Conservation (phyloP, 495 filamentous ascomycete species). For the Cercophora newfieldiana region DNA sequence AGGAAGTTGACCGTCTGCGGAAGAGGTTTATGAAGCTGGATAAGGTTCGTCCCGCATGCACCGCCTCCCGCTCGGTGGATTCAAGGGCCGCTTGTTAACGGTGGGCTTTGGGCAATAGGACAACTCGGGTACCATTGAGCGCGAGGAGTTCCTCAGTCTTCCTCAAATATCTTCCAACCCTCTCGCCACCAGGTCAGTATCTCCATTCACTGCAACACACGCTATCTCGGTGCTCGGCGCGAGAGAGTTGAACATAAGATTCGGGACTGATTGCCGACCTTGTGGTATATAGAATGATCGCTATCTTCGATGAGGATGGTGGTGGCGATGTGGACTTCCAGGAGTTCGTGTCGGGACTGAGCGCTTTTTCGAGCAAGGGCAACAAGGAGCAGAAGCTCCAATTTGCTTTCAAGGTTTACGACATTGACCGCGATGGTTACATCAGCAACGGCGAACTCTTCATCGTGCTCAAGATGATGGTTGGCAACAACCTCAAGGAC, state of each 20-base stretch:
- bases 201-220: not conserved
- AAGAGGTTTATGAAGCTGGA: conserved; percentile 99
- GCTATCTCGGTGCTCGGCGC: not conserved
- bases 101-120: conserved; percentile 57
- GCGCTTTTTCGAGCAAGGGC: conserved; percentile 94
- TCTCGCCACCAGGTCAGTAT: conserved; percentile 77
- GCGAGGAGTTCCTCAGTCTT: conserved; percentile 95
- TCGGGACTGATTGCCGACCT: not conserved
- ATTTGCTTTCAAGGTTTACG: conserved; percentile 99
- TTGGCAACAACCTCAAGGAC: conserved; percentile 98
- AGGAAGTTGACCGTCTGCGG: conserved; percentile 91
- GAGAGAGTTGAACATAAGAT: not conserved
- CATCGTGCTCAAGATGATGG: conserved; percentile 99
- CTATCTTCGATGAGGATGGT: conserved; percentile 99
- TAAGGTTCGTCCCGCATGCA: conserved; percentile 60
- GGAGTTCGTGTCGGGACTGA: conserved; percentile 95
- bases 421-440: conserved; percentile 97
- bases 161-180: conserved; percentile 98
- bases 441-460: conserved; percentile 99
- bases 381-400: conserved; percentile 98
- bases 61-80: not conserved
- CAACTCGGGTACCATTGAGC: conserved; percentile 95
- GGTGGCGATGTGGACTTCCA: conserved; percentile 98
- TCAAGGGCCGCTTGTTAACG: not conserved
- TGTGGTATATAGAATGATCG: conserved; percentile 75